Evolutionary conservation across 192 early-diverging fungal species (phyloP), one percentile per base, ranked within the genome.

Genomic region (Rhizoclosmatium globosum): DNA sequence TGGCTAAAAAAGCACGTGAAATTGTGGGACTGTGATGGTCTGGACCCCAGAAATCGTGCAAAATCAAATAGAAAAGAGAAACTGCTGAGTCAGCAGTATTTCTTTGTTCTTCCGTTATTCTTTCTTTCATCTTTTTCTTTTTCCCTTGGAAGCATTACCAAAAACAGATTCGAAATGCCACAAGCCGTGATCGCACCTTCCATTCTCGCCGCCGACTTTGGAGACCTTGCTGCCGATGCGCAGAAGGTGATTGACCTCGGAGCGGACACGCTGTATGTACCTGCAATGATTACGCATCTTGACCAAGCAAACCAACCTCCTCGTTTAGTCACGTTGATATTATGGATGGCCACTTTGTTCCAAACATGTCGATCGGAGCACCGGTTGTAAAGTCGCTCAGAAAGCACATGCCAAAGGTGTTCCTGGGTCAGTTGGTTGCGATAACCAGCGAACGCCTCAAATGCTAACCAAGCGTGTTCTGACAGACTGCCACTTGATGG

Each of bases 321-420:
- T 85, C 38, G 31, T 64, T 2, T 43, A 72, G 70, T 21, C 70
- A 72, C 56, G 82, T 90, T 92, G 94, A 96, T 83, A 91, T 99
- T 17, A 97, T 99, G 97, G 95, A 95, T 79, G 93, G 97, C 7
- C 97, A 99, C 80, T 99, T 99, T 86, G 97, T 99, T 11, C 97
- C 97, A 65, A 99, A 99, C 86, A 85, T 99, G 48, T 97, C 97
- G 13, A 91, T 97, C 15, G 97, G 97, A 13, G 94, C 96, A 3
- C 97, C 97, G 21, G 92, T 99, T 57, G 94, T 99, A 81, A 90
- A 94, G 74, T 87, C 89, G 64, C 85, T 99, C 53, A 89, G 94
- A 58, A 92, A 94, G 79, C 94, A 96, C 84, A 3, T 72, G 50
- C 93, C 95, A 4, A 86, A 95, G 53, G 94, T 91, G n/a, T 97